Base-by-base conservation (phyloP, 805 yeast species). In the Lipomyces kockii region DNA sequence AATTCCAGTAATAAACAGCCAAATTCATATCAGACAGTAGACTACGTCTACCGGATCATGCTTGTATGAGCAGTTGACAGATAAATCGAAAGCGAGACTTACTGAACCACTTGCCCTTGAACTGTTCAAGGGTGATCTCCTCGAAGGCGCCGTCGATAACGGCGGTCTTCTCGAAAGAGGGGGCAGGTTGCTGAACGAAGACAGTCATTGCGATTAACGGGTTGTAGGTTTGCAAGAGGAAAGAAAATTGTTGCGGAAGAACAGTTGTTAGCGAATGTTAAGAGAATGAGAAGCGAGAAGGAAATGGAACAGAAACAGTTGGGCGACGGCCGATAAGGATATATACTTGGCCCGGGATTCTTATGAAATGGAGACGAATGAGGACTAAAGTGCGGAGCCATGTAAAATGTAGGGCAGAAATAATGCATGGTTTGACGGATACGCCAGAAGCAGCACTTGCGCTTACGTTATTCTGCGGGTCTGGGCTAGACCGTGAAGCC, bases 81-180 rank as follows among this genome's bases (percentile, higher is more conserved):
- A 43, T 17, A 43, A 51, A 12, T 39, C n/a, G 46, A 37, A 7
- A n/a, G n/a, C 5, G 32, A 8, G 20, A 56, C 61, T 37, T 43
- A 62, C 65, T 63, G 75, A 95, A 97, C 97, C 98, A 95, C 84
- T 95, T 91, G 79, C 99, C 99, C 85, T 89, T 89, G 91, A 89
- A 95, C 83, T 91, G 90, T 78, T 94, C 98, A 76, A 95, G 88
- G 70, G 97, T 85, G 76, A 95, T 86, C 78, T 95, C 98, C 85
- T 95, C 98, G 80, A 95, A 94, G 73, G 87, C 84, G 83, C 98
- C 98, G 84, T 94, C 93, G 76, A 95, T 86, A 78, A 95, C 98
- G 80, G 99, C 99, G 76, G 97, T 91, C 85, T 94, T 95, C 82
- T 85, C 90, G 91, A 95, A 95, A 68, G 87, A 75, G 82, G 99